These are phyloP conservation scores for Claviceps cyperi DNA, from an alignment of 2,329 filamentous ascomycete species.

Conservation along the genomic window DNA sequence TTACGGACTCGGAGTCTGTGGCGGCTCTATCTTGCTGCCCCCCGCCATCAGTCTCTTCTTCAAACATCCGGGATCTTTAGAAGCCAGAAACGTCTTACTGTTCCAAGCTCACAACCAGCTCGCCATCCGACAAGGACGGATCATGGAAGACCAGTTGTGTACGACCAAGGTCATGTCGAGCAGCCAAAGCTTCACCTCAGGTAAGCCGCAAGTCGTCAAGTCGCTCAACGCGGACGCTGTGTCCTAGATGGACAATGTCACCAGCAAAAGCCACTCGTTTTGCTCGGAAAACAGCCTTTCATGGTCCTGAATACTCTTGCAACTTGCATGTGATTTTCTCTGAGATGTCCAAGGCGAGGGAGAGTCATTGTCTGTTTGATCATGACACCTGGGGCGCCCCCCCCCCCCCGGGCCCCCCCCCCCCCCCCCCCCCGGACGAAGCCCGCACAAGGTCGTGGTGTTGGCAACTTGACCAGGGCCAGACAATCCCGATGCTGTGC, in stretches of 20 bases:
- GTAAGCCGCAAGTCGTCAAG: not conserved
- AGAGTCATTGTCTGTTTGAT: slow-evolving; percentile 5
- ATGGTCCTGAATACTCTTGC: not conserved
- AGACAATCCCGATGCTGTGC: not conserved
- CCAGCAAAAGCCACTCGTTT: not conserved
- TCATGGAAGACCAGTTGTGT: not conserved
- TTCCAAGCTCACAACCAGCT: too few species aligned
- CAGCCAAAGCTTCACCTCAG: not conserved
- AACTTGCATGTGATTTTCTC: not conserved
- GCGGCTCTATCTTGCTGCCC: not conserved
- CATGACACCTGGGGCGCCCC: slow-evolving; percentile 7
- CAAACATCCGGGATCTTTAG: too few species aligned
- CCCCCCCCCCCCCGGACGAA: slow-evolving; percentile 4
- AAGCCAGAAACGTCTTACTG: too few species aligned
- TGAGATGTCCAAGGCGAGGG: not conserved
- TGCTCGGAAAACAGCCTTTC: not conserved
- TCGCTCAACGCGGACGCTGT: too few species aligned
- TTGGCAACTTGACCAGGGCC: slow-evolving; percentile 1
- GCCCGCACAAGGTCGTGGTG: slow-evolving; percentile 4
- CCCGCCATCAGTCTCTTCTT: too few species aligned
- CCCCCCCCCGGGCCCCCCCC: slow-evolving; percentile 8
- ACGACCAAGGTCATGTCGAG: not conserved
- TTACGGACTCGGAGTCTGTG: not conserved
- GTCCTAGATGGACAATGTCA: not conserved
- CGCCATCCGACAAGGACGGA: too few species aligned